Evolutionary conservation across 495 filamentous ascomycete genomes (phyloP), one percentile per base, ranked within the genome.

Genomic region (Hypomontagnella monticulosa): DNA sequence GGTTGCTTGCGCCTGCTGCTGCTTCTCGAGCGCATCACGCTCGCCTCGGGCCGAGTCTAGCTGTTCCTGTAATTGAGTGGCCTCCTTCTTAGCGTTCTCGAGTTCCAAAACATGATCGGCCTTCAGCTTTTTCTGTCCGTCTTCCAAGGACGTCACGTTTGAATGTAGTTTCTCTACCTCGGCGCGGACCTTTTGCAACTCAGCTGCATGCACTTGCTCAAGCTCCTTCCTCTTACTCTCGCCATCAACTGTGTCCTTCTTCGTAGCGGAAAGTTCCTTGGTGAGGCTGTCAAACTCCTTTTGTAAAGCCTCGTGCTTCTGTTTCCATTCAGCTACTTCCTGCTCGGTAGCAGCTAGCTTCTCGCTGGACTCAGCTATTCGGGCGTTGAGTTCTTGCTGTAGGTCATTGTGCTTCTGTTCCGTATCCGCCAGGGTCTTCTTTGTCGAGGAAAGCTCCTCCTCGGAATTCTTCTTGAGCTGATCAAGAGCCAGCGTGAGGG

Each of bases 191-290:
- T 16, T 14, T 14, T 53, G 49, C 9, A 69, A 18, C 40, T 64
- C 60, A 8, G 55, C 66, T 19, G 51, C 57, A 18, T 67, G 64
- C 2, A 44, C 46, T 34, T 67, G 57, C 33, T 61, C 59, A 4
- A 63, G 65, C 2, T 48, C 42, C 48, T 68, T 63, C 10, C 10
- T 63, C 48, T 68, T 54, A 0, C 59, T 59, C 40, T 69, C 50
- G 15, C 54, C 44, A 3, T 49, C 48, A 14, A 50, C 32, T 5
- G n/a, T 44, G n/a, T 51, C 51, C 33, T 69, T 46, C 55, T 53
- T 61, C 32, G 50, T 55, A 42, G 43, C 36, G 20, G 43, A 37
- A 20, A 52, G 37, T 32, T 61, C 55, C 44, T 61, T 37, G 16
- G 56, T 30, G 30, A 64, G 55, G 38, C 3, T 48, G 14, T 63